Base-by-base conservation (phyloP, 352 stramenopile species). In the Pythium sukuiense region DNA sequence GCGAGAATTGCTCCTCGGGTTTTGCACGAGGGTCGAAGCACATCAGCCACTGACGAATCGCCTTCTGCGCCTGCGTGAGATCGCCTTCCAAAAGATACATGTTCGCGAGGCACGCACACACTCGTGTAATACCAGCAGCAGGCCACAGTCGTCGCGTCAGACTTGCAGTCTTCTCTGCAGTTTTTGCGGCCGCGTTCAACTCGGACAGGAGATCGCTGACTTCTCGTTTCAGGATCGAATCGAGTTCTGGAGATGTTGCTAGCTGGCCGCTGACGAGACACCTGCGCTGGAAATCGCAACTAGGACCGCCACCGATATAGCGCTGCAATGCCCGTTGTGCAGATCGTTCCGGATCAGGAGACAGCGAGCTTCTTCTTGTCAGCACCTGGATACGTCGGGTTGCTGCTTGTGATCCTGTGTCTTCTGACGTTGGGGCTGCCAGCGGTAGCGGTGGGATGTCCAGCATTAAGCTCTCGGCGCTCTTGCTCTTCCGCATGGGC, bases 1-100 rank as follows among this genome's bases (percentile, higher is more conserved):
- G 29, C 20, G 26, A 50, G 14, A 37, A 26, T 27, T 73, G 69
- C 18, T 87, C 76, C 50, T 81, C 76, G 1, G 77, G 61, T 35
- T 82, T 84, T 0, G 82, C 76, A 43, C 66, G 88, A 16, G 88
- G 88, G 46, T 95, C 85, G 56, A 96, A 96, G 59, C 85, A 93
- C 32, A 67, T 79, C 27, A 95, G 58, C 83, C 84, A 95, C 1
- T 70, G 67, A 39, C 74, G 59, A 64, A 93, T 92, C 29, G 70
- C 83, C 14, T 20, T 43, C 26, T 84, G 74, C 2, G 84, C 84
- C 54, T 87, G 69, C 14, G 46, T 54, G 24, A 96, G 63, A 48
- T 93, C 76, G 1, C 88, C 85, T 67, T 95, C 77, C 11, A 92
- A 70, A 35, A 96, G 66, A 30, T 87, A 89, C 61, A 92, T 69